Base-by-base conservation (phyloP, 2,329 filamentous ascomycete genomes). In the Myriangium duriaei region DNA sequence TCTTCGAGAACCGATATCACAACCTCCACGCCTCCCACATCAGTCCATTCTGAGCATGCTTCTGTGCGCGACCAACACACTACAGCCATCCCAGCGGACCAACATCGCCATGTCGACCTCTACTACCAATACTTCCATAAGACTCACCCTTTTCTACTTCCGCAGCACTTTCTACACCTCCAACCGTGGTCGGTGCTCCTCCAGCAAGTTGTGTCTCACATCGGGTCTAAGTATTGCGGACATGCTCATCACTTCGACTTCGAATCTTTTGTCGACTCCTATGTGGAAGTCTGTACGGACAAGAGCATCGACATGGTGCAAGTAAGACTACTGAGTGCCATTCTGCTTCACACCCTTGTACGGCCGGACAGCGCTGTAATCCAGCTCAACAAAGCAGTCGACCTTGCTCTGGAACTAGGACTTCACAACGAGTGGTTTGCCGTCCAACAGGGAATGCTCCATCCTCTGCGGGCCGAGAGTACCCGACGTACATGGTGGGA, bases 401-500 rank as follows among this genome's bases (percentile, higher is more conserved):
- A 75, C 9, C 58, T 88, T 32, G 82, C 85, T 2, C 61, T 92
- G 7, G 74, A 85, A 40, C 69, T 94, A 15, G 79, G 81, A 0
- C 71, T 95, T 58, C 77, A 93, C 52, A 74, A 72, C 7, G 67
- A 72, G 33, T 67, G 71, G 0, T 93, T 76, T 54, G 78, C 84
- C 1, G 58, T 68, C 4, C 66, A 84, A 48, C 78, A 80, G 11
- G 64, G 69, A 17, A 73, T 80, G 42, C n/a, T n/a, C n/a, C n/a
- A n/a, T n/a, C 67, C 74, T 0, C 65, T 85, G 2, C 55, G 87
- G 3, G 82, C 88, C 53, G 87, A 95, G 58, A 83, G 79, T 54
- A 80, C 84, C 73, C 73, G 85, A 12, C 71, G 87, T 42, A 95
- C 86, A 1, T 95, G 86, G 86, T 95, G 87, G 87, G 85, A 74